Conservation (phyloP, 2,329 filamentous ascomycete genomes). For the Thyridium curvatum region DNA sequence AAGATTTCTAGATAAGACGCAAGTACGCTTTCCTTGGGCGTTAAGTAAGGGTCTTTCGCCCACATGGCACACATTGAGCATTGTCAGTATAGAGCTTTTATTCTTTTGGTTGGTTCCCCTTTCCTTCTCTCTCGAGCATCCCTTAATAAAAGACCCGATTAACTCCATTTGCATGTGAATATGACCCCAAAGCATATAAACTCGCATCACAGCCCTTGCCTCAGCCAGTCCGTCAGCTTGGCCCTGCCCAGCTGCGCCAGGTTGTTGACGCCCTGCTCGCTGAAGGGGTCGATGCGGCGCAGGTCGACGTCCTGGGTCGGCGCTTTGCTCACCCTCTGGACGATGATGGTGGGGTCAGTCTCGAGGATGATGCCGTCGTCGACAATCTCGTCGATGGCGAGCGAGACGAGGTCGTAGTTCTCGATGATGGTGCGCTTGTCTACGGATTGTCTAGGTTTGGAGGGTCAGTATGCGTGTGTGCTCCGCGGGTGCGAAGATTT, state of each 20-base stretch:
- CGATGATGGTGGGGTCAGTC: slow-evolving; percentile 91
- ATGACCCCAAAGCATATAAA: slow-evolving; percentile 3
- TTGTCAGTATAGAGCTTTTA: too few species aligned
- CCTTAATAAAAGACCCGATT: slow-evolving; percentile 1
- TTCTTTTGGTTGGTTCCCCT: slow-evolving; percentile 9
- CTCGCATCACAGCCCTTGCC: slow-evolving; percentile 63
- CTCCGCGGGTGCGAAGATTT: neutral
- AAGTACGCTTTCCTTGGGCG: too few species aligned
- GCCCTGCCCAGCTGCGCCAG: slow-evolving; percentile 89
- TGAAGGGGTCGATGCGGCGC: slow-evolving; percentile 82
- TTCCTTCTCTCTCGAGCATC: slow-evolving; percentile 8
- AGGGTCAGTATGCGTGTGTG: neutral
- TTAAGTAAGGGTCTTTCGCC: too few species aligned
- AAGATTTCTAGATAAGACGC: slow-evolving; percentile 11
- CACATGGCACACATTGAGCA: too few species aligned
- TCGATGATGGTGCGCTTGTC: slow-evolving; percentile 98
- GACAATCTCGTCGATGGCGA: slow-evolving; percentile 91
- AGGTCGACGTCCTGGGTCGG: slow-evolving; percentile 87
- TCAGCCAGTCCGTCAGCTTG: slow-evolving; percentile 83
- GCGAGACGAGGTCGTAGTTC: slow-evolving; percentile 93
- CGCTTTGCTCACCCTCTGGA: slow-evolving; percentile 85
- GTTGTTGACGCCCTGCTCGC: slow-evolving; percentile 92
- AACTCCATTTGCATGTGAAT: neutral
- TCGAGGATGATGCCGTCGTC: slow-evolving; percentile 96
- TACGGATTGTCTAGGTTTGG: slow-evolving; percentile 67